phyloP scores from a whole-genome alignment of 192 early-diverging fungal genomes.

The Podila epigama region DNA sequence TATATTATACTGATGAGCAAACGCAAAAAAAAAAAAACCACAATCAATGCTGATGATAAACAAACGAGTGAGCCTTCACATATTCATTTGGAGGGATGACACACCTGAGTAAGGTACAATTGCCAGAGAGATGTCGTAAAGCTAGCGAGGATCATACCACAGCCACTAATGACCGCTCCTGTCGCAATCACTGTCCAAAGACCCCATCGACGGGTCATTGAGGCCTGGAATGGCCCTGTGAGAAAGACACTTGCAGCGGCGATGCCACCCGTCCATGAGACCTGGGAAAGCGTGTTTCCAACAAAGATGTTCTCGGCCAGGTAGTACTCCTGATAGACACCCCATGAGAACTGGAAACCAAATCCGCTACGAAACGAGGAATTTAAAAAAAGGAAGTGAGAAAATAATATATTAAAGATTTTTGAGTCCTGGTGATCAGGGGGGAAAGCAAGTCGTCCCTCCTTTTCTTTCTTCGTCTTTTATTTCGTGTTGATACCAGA shows the following conservation, averaged over 20 bases:
- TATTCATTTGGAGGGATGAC: neutral
- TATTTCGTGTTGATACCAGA: too few species aligned
- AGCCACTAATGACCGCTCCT: slow-evolving; percentile 13
- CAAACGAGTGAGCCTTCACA: neutral
- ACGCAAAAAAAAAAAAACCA: neutral
- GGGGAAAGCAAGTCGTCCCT: neutral
- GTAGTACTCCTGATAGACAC: slow-evolving; percentile 32
- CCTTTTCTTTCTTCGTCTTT: neutral
- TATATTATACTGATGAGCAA: neutral
- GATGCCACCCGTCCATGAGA: slow-evolving; percentile 33
- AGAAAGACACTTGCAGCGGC: slow-evolving; percentile 21
- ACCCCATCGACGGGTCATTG: slow-evolving; percentile 16
- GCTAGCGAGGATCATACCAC: slow-evolving; percentile 65
- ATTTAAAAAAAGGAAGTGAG: neutral
- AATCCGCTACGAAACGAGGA: slow-evolving; percentile 9
- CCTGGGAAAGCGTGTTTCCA: slow-evolving; percentile 8
- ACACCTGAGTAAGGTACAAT: slow-evolving; percentile 65
- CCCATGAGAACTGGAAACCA: slow-evolving; percentile 42
- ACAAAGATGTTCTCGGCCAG: slow-evolving; percentile 20
- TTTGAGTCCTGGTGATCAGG: neutral
- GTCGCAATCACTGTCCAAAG: slow-evolving; percentile 8
- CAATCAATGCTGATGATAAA: neutral
- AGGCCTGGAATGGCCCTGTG: slow-evolving; percentile 25
- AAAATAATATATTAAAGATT: neutral
- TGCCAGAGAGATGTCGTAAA: slow-evolving; percentile 73